A percentile compares a stretch with the other conserved stretches of the same genome.
phyloP scores from a whole-genome alignment of 2,329 filamentous ascomycete species.

The Pseudocercospora fuligena region DNA sequence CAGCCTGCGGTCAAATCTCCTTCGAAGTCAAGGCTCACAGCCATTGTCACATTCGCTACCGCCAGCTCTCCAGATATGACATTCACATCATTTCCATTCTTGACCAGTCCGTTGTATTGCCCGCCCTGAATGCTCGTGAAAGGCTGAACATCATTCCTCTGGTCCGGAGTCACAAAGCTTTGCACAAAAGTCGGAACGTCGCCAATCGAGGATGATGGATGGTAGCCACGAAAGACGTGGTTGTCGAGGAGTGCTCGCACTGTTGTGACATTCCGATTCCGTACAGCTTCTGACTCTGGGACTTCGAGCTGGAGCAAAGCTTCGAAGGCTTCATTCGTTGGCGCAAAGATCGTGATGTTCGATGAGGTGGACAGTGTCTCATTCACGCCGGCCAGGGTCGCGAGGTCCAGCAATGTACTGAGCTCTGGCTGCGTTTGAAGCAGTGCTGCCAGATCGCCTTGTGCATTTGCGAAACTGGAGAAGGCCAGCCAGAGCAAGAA shows the following conservation, averaged over 20 bases:
- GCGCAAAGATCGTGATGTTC: slow-evolving; percentile 66
- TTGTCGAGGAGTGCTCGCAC: slow-evolving; percentile 14
- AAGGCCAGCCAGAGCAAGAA: not conserved
- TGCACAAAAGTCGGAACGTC: slow-evolving; percentile 20
- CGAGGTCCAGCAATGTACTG: slow-evolving; percentile 15
- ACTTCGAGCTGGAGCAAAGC: slow-evolving; percentile 43
- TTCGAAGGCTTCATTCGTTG: slow-evolving; percentile 63
- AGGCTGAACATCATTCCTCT: slow-evolving; percentile 41
- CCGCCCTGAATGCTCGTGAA: slow-evolving; percentile 46
- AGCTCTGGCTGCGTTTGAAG: slow-evolving; percentile 16
- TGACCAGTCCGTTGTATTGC: slow-evolving; percentile 44
- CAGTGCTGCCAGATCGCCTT: slow-evolving; percentile 17
- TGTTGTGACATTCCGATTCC: slow-evolving; percentile 12
- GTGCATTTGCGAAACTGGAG: not conserved
- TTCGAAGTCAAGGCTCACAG: slow-evolving; percentile 21
- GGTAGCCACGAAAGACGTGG: slow-evolving; percentile 15
- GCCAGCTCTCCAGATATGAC: slow-evolving; percentile 44
- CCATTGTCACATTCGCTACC: slow-evolving; percentile 42
- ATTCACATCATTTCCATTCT: slow-evolving; percentile 41
- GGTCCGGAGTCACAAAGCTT: slow-evolving; percentile 22
- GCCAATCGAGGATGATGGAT: slow-evolving; percentile 2
- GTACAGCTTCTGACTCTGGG: slow-evolving; percentile 13
- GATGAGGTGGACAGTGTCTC: slow-evolving; percentile 24
- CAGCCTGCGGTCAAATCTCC: not conserved
- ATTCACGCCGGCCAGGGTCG: slow-evolving; percentile 19